phyloP scores from a whole-genome alignment of 1,139 yeast species.

The Torulaspora pretoriensis region DNA sequence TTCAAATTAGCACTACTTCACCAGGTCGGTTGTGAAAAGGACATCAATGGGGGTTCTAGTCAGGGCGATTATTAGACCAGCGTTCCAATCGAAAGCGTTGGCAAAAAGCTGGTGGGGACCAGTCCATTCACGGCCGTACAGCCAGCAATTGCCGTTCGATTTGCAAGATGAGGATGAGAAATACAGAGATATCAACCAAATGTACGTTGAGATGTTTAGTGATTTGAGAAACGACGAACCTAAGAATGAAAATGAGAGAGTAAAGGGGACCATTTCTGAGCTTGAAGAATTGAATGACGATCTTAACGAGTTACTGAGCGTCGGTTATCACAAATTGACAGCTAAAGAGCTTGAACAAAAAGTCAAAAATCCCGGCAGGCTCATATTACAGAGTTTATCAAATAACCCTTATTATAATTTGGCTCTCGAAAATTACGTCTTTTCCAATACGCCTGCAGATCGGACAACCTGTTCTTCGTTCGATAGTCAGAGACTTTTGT shows the following conservation, averaged over 20 bases:
- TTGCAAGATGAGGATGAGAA: conserved; percentile 23
- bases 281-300: conserved; percentile 30
- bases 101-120: neutral
- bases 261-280: conserved; percentile 13
- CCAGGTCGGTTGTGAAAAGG: no score
- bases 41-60: neutral
- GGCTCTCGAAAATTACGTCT: conserved; percentile 78
- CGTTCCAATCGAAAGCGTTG: neutral
- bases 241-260: neutral
- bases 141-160: conserved; percentile 22
- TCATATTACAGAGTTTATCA: conserved; percentile 34
- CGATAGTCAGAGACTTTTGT: conserved; percentile 51
- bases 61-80: neutral
- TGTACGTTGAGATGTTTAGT: conserved; percentile 32
- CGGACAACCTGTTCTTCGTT: conserved; percentile 24
- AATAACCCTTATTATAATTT: conserved; percentile 69
- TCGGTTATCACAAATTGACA: conserved; percentile 11
- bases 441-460: conserved; percentile 53
- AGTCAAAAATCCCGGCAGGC: conserved; percentile 24
- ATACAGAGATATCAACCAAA: conserved; percentile 28
- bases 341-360: conserved; percentile 17
- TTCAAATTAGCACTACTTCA: no score
- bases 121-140: neutral
- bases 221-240: conserved; percentile 1
- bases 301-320: conserved; percentile 17